phyloP scores from a whole-genome alignment of 2,329 filamentous ascomycete genomes.

The Arthroderma sp. region DNA sequence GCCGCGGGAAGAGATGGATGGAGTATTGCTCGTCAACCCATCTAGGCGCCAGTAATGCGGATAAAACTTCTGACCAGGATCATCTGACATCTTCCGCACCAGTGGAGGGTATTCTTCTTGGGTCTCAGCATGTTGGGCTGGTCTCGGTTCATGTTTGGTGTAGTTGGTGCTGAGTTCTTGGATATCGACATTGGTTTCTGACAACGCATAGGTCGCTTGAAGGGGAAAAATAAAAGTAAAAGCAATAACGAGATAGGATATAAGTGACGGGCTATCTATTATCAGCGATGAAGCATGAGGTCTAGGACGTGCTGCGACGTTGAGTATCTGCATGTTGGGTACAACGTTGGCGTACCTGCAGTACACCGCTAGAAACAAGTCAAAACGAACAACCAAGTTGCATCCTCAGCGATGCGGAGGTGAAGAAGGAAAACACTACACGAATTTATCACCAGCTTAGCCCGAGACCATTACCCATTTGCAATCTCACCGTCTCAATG shows the following conservation, averaged over 20 bases:
- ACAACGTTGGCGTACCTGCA: neutral
- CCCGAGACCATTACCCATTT: neutral
- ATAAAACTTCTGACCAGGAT: conserved; percentile 39
- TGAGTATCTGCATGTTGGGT: neutral
- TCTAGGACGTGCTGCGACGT: neutral
- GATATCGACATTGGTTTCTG: neutral
- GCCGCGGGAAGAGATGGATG: neutral
- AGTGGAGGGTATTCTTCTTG: conserved; percentile 5
- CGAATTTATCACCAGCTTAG: neutral
- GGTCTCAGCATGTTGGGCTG: neutral
- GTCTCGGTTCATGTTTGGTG: neutral
- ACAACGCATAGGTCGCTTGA: neutral
- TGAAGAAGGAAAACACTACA: neutral
- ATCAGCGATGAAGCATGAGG: neutral
- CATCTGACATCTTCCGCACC: conserved; percentile 35
- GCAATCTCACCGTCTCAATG: neutral
- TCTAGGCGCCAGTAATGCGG: conserved; percentile 35
- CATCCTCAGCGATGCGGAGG: neutral
- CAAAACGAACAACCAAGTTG: neutral
- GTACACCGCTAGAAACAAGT: neutral
- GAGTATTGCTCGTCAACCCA: conserved; percentile 6
- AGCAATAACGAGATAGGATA: neutral
- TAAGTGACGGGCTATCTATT: neutral
- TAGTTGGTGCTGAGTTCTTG: neutral
- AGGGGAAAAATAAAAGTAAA: neutral